These are phyloP conservation scores for Schizonepeta tenuifolia DNA, from an alignment of 257 asterid species.

Conservation along the genomic window DNA sequence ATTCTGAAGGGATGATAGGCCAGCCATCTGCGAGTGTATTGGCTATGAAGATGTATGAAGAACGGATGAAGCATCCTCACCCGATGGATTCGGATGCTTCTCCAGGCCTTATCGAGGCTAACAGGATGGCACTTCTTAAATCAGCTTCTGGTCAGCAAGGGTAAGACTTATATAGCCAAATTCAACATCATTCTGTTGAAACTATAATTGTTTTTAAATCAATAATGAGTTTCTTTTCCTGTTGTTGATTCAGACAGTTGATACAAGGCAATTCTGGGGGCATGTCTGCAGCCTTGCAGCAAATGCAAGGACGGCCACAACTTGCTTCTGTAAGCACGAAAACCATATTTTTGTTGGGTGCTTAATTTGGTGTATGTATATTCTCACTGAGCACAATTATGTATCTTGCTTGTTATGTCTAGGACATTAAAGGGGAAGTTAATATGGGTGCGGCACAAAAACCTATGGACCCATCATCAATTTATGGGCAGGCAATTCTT, in stretches of 20 bases:
- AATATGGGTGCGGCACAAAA: constrained; percentile 73
- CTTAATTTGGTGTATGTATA: neutral
- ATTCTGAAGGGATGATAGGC: constrained; percentile 90
- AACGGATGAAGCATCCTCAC: constrained; percentile 89
- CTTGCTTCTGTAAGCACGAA: constrained; percentile 60
- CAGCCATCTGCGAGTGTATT: constrained; percentile 95
- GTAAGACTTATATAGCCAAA: constrained; percentile 46
- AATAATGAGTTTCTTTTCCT: neutral
- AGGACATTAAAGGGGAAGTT: constrained; percentile 87
- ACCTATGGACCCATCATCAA: constrained; percentile 90
- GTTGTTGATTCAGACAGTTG: constrained; percentile 79
- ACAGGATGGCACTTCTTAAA: constrained; percentile 93
- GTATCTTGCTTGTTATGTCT: constrained; percentile 30
- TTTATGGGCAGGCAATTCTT: constrained; percentile 92
- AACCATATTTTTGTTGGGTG: constrained; percentile 21
- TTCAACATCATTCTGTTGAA: constrained; percentile 10
- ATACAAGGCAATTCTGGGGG: constrained; percentile 85
- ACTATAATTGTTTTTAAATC: constrained; percentile 7
- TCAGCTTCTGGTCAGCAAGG: constrained; percentile 93
- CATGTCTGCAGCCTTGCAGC: constrained; percentile 96
- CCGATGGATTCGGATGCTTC: constrained; percentile 95
- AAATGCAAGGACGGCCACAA: constrained; percentile 95
- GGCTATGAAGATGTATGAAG: constrained; percentile 97
- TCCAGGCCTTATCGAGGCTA: constrained; percentile 78
- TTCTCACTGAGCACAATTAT: constrained; percentile 32